Conservation (phyloP, 1,139 yeast genomes). For the Saccharomyces hybrid region DNA sequence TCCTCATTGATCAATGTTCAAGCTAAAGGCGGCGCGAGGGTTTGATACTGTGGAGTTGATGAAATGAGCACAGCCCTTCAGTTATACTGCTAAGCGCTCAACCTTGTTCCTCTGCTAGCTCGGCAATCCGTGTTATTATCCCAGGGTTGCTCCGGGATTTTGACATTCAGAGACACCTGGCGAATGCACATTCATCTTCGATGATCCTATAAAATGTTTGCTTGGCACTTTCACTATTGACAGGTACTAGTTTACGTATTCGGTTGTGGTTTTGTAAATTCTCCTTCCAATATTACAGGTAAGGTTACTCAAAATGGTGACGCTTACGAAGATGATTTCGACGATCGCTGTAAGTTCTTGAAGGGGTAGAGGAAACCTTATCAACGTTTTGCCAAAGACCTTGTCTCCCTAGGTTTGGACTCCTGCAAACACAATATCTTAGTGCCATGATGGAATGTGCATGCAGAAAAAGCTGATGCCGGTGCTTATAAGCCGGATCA, state of each 20-base stretch:
- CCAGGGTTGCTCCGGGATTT: background rate
- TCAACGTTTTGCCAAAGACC: background rate
- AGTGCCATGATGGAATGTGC: background rate
- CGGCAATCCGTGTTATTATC: background rate
- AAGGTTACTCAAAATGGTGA: background rate
- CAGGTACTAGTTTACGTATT: background rate
- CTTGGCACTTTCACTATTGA: background rate
- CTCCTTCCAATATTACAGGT: background rate
- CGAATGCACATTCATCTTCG: background rate
- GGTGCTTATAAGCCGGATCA: background rate
- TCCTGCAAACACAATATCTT: background rate
- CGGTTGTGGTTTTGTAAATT: background rate
- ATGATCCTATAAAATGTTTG: background rate
- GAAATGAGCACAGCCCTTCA: background rate
- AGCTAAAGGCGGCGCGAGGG: background rate
- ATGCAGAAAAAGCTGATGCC: background rate
- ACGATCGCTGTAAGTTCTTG: background rate
- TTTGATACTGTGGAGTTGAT: background rate
- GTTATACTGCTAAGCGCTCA: background rate
- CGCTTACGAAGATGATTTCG: background rate
- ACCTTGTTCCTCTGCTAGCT: background rate
- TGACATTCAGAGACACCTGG: background rate
- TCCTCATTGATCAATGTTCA: background rate
- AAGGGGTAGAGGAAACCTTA: background rate
- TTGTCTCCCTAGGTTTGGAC: background rate